Base-by-base conservation (phyloP, 768 basidiomycete species). In the Boletus speciosus region DNA sequence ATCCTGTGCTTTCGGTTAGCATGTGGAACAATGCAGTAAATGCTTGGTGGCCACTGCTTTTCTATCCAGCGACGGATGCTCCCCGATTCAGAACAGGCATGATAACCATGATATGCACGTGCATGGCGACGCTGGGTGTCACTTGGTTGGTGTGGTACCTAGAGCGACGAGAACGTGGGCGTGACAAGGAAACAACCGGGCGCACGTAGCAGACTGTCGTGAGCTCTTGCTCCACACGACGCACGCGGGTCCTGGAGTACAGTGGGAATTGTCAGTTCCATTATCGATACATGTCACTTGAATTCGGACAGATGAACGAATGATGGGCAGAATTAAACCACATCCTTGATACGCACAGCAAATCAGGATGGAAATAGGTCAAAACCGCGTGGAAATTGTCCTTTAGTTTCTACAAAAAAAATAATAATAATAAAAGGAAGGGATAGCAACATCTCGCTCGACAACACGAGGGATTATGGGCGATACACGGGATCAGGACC, bases 1-100 rank as follows among this genome's bases (percentile, higher is more conserved):
- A 58, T 14, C 25, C 6, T 35, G 8, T 21, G 4, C 10, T 47
- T 35, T 29, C 47, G 12, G 6, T 19, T 14, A 83, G 83, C 67
- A 83, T 85, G 81, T 85, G 84, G 78, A 84, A 81, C 70, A 86
- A 85, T 62, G 81, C 75, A 34, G 66, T 86, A 42, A 85, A 85
- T 61, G 82, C 83, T 1, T 85, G 82, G 83, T 86, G 83, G 84
- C 78, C 83, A 42, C 74, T 86, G 8, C 76, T 88, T 21, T 83
- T 86, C 65, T 88, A 88, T 67, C 83, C 81, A n/a, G 85, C 86
- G 5, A 84, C 83, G 25, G 83, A 88, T 48, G 86, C 85, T 5
- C 86, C 88, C 5, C 70, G 71, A 25, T 89, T 88, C 68, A 74
- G 64, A 16, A 87, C 81, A 53, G 87, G 86, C 21, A 82, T 85